phyloP scores from a whole-genome alignment of 371 early-diverging fungal genomes.

The Chytridiales sp. region DNA sequence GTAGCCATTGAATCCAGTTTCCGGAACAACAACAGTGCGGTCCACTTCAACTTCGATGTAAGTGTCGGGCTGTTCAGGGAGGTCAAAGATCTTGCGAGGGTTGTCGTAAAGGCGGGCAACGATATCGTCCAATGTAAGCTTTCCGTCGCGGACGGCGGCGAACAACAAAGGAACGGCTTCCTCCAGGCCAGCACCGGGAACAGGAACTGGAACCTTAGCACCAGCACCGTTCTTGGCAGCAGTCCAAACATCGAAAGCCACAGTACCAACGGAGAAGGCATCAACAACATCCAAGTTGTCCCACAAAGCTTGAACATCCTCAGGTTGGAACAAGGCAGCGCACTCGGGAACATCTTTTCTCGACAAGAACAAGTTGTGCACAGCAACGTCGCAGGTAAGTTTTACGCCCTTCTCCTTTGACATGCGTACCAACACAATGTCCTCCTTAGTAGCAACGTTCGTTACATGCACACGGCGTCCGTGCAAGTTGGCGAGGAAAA shows the following conservation, averaged over 20 bases:
- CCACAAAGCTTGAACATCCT: conserved; percentile 75
- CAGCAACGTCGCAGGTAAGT: conserved; percentile 88
- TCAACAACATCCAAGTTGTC: conserved; percentile 76
- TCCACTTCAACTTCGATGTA: conserved; percentile 69
- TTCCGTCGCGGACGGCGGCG: conserved; percentile 78
- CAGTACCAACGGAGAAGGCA: conserved; percentile 83
- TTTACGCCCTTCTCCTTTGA: conserved; percentile 86
- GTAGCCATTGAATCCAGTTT: conserved; percentile 27
- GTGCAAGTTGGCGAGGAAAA: conserved; percentile 81
- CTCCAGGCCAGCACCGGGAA: conserved; percentile 53
- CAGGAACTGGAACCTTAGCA: conserved; percentile 18
- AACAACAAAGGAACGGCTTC: conserved; percentile 79
- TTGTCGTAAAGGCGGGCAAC: conserved; percentile 71
- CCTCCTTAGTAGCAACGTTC: conserved; percentile 72
- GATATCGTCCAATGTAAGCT: conserved; percentile 78
- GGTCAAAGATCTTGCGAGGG: conserved; percentile 84
- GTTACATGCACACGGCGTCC: conserved; percentile 84
- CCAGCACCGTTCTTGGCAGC: conserved; percentile 48
- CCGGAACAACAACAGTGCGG: conserved; percentile 39
- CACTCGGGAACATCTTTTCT: conserved; percentile 19
- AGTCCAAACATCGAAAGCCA: conserved; percentile 61
- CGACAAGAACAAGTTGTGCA: conserved; percentile 76
- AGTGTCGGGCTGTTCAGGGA: conserved; percentile 84
- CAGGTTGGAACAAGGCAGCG: conserved; percentile 12
- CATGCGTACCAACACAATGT: conserved; percentile 79